Conservation (phyloP, 176 grass and related monocot genomes). For the Chloris gayana region DNA sequence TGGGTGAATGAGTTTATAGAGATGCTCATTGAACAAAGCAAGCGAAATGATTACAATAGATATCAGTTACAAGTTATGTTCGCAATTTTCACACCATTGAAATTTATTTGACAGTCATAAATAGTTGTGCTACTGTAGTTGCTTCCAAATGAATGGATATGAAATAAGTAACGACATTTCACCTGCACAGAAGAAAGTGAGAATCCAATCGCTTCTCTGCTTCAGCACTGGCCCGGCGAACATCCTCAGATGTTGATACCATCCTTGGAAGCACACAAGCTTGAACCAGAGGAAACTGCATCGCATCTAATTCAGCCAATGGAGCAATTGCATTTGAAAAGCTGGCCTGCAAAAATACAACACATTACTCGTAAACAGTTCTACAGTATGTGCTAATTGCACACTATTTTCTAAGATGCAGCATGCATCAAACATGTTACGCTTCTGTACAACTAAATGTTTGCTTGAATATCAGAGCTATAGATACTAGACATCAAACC, state of each 20-base stretch:
- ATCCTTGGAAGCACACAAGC: slow-evolving; percentile 81
- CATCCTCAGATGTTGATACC: slow-evolving; percentile 73
- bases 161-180: slow-evolving; percentile 41
- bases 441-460: neutral
- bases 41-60: slow-evolving; percentile 15
- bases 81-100: neutral
- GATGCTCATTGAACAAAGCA: slow-evolving; percentile 2
- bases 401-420: neutral
- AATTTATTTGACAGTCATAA: neutral
- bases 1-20: neutral
- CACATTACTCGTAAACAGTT: neutral
- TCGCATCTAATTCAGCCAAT: slow-evolving; percentile 83
- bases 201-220: slow-evolving; percentile 80
- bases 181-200: slow-evolving; percentile 85
- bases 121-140: neutral
- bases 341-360: slow-evolving; percentile 57
- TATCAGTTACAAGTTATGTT: slow-evolving; percentile 17
- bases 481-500: neutral
- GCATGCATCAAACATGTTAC: slow-evolving; percentile 8
- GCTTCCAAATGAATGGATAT: slow-evolving; percentile 22
- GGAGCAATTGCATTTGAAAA: slow-evolving; percentile 72
- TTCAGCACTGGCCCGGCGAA: slow-evolving; percentile 72
- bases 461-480: neutral
- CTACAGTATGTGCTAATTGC: neutral
- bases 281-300: slow-evolving; percentile 90